Evolutionary conservation across 192 early-diverging fungal genomes (phyloP).

Genomic region (Rhizoclosmatium sp.): DNA sequence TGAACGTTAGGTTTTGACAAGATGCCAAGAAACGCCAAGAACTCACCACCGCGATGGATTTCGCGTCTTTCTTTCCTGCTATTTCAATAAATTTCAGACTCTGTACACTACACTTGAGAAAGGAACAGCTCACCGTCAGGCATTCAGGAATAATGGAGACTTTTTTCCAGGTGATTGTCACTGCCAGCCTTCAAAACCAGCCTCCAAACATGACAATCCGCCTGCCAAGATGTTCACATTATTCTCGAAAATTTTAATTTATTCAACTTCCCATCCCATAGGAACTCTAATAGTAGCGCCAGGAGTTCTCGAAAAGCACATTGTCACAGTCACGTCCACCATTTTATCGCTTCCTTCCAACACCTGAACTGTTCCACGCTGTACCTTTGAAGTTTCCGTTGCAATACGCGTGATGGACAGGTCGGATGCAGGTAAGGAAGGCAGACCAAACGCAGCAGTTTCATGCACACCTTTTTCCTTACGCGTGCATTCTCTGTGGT

Average conservation of each 20-base stretch:
- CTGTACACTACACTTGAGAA: too few relatives aligned
- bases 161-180: too few relatives aligned
- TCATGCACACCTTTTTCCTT: conserved; percentile 3
- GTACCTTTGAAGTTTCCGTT: background rate
- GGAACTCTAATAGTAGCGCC: background rate
- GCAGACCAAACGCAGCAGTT: background rate
- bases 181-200: too few relatives aligned
- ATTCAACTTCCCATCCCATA: conserved; percentile 9
- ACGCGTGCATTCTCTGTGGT: conserved; percentile 3
- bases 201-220: too few relatives aligned
- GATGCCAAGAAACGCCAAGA: too few relatives aligned
- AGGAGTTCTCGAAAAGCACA: background rate
- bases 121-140: too few relatives aligned
- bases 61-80: too few relatives aligned
- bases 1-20: too few relatives aligned
- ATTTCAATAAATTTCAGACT: too few relatives aligned
- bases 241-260: background rate
- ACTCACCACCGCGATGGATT: too few relatives aligned
- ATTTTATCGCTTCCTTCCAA: background rate
- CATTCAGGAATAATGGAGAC: too few relatives aligned
- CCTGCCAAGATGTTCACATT: background rate
- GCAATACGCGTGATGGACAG: conserved; percentile 1
- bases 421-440: background rate
- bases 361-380: conserved; percentile 1
- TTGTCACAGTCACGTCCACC: conserved; percentile 1